Base-by-base conservation (phyloP, 2,329 filamentous ascomycete species). In the Xylaria sp. region DNA sequence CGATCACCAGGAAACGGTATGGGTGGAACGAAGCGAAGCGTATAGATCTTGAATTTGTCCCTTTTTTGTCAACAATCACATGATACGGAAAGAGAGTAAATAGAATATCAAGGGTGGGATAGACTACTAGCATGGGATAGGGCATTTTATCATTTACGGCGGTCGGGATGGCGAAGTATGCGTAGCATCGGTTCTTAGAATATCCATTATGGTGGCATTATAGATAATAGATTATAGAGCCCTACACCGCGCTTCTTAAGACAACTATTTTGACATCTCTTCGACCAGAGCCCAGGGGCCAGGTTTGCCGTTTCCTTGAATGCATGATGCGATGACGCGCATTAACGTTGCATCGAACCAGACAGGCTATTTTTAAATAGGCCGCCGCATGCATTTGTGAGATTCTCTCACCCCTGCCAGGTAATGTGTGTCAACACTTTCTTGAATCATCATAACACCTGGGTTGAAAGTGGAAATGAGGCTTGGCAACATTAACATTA, bases 301-400 rank as follows among this genome's bases (percentile, higher is more conserved):
- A 31, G 23, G 23, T 46, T 46, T 46, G 6, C 28, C 15, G 8
- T 23, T n/a, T 46, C 9, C 9, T 49, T 11, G 15, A 38, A n/a
- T 50, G 57, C 51, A 43, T 55, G 51, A 37, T 55, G 12, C 23
- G 49, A 60, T 60, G 57, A 60, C 57, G 37, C 43, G 51, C 51
- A 55, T 56, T 60, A n/a, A 43, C 43, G 42, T 55, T 19, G 35
- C 33, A 49, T 49, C 28, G 25, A 33, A 49, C 35, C 45, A 43
- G 15, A 46, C n/a, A 43, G 11, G 51, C n/a, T 60, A 19, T 54
- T 49, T 49, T 43, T 60, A 47, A n/a, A 12, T 46, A 46, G 28
- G 43, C 50, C 21, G 43, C 50, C 21, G 43, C 43, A 37, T 55
- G 43, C 57, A 56, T 49, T 31, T 14, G n/a, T 17, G n/a, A n/a